A percentile compares a stretch with the other conserved stretches of the same genome.
These are phyloP conservation scores for Guadua angustifolia DNA, from an alignment of 176 grass and related monocot genomes.

Conservation along the genomic window DNA sequence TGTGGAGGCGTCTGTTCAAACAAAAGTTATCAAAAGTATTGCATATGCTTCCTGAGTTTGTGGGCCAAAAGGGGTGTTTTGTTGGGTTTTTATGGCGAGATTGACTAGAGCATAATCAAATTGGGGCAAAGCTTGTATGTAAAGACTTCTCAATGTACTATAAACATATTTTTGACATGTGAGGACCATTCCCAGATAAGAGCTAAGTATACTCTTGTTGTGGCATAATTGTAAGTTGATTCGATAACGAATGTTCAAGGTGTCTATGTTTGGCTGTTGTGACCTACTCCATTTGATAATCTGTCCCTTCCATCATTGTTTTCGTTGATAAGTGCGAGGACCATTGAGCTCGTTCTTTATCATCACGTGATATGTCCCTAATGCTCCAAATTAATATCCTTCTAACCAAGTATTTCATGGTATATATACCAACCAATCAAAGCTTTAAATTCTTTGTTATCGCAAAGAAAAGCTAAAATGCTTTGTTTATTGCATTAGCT, in stretches of 20 bases:
- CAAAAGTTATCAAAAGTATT: neutral
- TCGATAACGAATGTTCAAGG: neutral
- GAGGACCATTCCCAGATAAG: conserved; percentile 38
- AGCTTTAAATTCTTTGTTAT: neutral
- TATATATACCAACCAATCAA: neutral
- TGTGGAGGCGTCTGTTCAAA: neutral
- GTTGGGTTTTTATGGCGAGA: neutral
- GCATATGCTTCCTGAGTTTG: neutral
- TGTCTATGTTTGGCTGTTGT: conserved; percentile 31
- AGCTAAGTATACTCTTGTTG: neutral
- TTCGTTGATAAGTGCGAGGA: conserved; percentile 37
- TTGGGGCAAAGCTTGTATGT: neutral
- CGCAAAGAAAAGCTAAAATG: neutral
- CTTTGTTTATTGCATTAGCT: neutral
- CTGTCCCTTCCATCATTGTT: conserved; percentile 18
- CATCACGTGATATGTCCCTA: conserved; percentile 44
- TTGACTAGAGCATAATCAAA: neutral
- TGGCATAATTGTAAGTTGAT: conserved; percentile 19
- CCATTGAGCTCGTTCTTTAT: conserved; percentile 36
- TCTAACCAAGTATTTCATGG: neutral
- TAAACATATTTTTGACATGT: too few species aligned
- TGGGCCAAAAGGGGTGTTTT: neutral
- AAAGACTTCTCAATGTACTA: too few species aligned
- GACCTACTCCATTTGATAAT: conserved; percentile 28
- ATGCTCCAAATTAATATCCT: neutral